A percentile compares a stretch with the other conserved stretches of the same genome.
phyloP scores from a whole-genome alignment of 768 basidiomycete genomes.

The Rhizopogon vulgaris region DNA sequence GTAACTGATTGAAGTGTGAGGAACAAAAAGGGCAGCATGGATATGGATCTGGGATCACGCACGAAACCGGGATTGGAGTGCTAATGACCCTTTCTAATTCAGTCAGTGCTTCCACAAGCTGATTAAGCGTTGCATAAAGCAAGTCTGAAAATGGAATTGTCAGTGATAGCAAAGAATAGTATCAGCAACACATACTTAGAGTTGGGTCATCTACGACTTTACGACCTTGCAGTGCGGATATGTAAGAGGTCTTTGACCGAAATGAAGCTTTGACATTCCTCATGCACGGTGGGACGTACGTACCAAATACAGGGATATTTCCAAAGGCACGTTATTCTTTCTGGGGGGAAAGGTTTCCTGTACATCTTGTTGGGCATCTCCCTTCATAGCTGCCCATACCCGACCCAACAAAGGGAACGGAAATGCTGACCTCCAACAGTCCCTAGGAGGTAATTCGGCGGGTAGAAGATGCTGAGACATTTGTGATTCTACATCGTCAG shows the following conservation, averaged over 20 bases:
- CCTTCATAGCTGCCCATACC: not conserved
- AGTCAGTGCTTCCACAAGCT: constrained; percentile 58
- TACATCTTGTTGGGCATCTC: not conserved
- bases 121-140: constrained; percentile 42
- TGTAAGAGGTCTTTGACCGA: constrained; percentile 53
- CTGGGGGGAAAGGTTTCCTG: too few species aligned
- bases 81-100: constrained; percentile 70
- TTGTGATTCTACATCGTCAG: not conserved
- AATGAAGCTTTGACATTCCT: not conserved
- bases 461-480: not conserved
- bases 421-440: not conserved
- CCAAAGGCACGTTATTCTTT: constrained; percentile 57
- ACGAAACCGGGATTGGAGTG: constrained; percentile 73
- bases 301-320: constrained; percentile 64
- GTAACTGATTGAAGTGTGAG: constrained; percentile 35
- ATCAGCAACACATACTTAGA: constrained; percentile 35
- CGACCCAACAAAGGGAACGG: not conserved
- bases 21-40: not conserved
- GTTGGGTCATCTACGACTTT: constrained; percentile 47
- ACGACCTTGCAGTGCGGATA: constrained; percentile 49
- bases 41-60: not conserved
- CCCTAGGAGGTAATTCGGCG: not conserved
- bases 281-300: constrained; percentile 10
- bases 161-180: not conserved
- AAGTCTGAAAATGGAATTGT: constrained; percentile 27